phyloP scores from a whole-genome alignment of 2,329 filamentous ascomycete species.

The Botrytis cinerea region DNA sequence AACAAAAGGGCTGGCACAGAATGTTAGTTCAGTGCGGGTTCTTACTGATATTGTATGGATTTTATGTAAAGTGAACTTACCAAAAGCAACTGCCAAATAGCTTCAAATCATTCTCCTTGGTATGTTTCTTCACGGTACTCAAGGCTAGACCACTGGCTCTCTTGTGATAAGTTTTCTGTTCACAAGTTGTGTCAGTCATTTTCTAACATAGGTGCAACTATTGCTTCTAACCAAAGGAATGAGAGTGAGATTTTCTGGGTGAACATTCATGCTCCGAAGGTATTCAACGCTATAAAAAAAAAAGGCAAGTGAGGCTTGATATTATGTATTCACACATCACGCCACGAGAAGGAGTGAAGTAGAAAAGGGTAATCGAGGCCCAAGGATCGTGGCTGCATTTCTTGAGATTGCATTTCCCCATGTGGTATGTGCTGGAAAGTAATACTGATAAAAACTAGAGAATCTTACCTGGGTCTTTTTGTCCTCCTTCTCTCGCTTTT shows the following conservation, averaged over 20 bases:
- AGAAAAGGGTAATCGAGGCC: not conserved
- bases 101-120: constrained; percentile 70
- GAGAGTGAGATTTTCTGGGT: not conserved
- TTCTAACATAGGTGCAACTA: constrained; percentile 45
- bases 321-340: constrained; percentile 1
- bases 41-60: constrained; percentile 27
- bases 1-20: constrained; percentile 64
- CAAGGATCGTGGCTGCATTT: not conserved
- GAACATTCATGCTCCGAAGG: not conserved
- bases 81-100: constrained; percentile 84
- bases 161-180: constrained; percentile 70
- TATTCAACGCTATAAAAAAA: not conserved
- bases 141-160: constrained; percentile 72
- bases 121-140: constrained; percentile 68
- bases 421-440: not conserved
- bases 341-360: not conserved
- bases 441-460: not conserved
- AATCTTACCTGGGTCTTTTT: constrained; percentile 60
- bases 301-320: not conserved
- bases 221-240: not conserved
- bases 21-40: constrained; percentile 25
- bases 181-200: constrained; percentile 44
- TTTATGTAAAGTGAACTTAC: constrained; percentile 48
- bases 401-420: not conserved
- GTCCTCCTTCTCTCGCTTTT: constrained; percentile 65